Base-by-base conservation (phyloP, 192 early-diverging fungal genomes). In the Borealophlyctis nickersoniae region DNA sequence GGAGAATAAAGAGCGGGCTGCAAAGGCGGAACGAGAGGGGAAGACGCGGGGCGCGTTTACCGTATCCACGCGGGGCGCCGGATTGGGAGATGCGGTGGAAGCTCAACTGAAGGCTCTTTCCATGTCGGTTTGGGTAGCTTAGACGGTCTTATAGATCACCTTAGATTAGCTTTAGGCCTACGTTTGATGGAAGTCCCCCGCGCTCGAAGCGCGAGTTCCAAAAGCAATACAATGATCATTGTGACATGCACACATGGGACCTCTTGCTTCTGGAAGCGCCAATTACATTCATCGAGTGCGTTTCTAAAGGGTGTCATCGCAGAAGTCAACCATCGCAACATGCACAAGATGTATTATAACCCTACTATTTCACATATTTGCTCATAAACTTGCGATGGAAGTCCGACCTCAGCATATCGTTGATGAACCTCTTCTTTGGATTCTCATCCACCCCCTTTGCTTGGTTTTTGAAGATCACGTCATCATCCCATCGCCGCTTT, bases 401-500 rank as follows among this genome's bases (percentile, higher is more conserved):
- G 73, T 98, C 96, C 7, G 88, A 91, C 35, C 96, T 85, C 51
- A 98, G 74, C 77, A 95, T 88, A 77, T 99, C 95, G 72, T 99
- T 99, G 67, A 98, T 86, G 77, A 98, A 99, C 52, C 95, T 80
- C 75, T 96, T 96, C 70, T 92, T 89, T 32, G 91, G 86, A 58
- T 88, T 89, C 22, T 91, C 92, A 26, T 92, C 90, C 29, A 87
- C 83, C 31, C 90, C 92, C 36, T 86, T 76, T 0, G 93, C 92
- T 77, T 99, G 96, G 75, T 99, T 98, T 67, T 91, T 92, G 74
- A 98, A 98, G 35, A 98, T 87, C 36, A 98, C 96, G 73, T 98
- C 96, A 59, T 98, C 95, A 70, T 98, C 95, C 96, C 95, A 97
- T 55, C 92, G 81, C 55, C 92, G 72, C 80, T 95, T 96, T 29